Evolutionary conservation across 805 yeast genomes (phyloP).

Genomic region (Zygotorulaspora danielsina): DNA sequence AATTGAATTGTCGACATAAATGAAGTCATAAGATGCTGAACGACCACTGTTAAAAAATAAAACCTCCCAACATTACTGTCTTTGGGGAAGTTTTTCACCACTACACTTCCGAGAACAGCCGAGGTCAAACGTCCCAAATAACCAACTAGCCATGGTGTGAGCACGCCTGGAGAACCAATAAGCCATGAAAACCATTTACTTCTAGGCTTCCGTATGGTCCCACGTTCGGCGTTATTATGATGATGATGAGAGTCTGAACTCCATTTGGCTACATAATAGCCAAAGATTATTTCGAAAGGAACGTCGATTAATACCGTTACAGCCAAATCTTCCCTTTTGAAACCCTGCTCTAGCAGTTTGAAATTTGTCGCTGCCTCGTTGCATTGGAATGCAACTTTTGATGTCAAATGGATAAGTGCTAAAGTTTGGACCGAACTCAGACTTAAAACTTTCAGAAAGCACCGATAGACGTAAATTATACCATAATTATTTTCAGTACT

Average conservation of each 20-base stretch:
- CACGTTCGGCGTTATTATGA: constrained; percentile 18
- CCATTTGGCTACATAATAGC: constrained; percentile 95
- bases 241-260: constrained; percentile 52
- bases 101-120: constrained; percentile 68
- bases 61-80: constrained; percentile 42
- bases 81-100: constrained; percentile 69
- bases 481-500: constrained; percentile 30
- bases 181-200: constrained; percentile 13
- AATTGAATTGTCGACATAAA: constrained; percentile 95
- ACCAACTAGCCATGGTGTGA: constrained; percentile 87
- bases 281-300: constrained; percentile 92
- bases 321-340: constrained; percentile 89
- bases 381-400: constrained; percentile 91
- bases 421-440: constrained; percentile 69
- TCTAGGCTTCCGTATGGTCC: background rate
- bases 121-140: constrained; percentile 76
- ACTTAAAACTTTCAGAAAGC: constrained; percentile 66
- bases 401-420: constrained; percentile 66
- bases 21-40: constrained; percentile 80
- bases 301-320: constrained; percentile 89
- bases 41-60: constrained; percentile 67
- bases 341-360: constrained; percentile 84
- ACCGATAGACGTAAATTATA: constrained; percentile 52
- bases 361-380: constrained; percentile 94
- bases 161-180: constrained; percentile 46